Conservation (phyloP, 495 filamentous ascomycete genomes). For the Cenococcum geophilum region DNA sequence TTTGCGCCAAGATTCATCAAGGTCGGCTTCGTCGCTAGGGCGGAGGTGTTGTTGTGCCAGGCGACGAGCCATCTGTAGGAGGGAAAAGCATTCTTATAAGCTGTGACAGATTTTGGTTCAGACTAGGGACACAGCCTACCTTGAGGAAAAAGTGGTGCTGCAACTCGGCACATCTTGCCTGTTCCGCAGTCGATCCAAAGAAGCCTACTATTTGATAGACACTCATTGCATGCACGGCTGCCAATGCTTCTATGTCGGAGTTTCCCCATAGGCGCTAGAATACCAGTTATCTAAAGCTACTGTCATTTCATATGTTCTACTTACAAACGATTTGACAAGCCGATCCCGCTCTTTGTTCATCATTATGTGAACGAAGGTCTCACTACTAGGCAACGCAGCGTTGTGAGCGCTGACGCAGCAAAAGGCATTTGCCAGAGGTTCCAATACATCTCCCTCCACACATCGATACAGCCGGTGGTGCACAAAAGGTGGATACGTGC, state of each 20-base stretch:
- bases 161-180: background rate
- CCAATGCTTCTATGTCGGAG: background rate
- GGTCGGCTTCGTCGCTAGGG: background rate
- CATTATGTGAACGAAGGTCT: background rate
- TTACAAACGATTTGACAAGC: slow-evolving; percentile 1
- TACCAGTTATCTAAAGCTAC: background rate
- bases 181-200: background rate
- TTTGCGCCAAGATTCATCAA: background rate
- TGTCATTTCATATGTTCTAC: background rate
- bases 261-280: background rate
- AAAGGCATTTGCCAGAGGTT: slow-evolving; percentile 2
- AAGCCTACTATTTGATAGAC: background rate
- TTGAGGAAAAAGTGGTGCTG: background rate
- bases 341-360: slow-evolving; percentile 1
- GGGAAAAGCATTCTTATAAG: background rate
- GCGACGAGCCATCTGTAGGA: background rate
- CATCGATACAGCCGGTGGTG: background rate
- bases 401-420: slow-evolving; percentile 1
- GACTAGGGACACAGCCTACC: background rate
- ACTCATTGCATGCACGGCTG: slow-evolving; percentile 1
- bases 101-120: background rate
- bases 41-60: background rate
- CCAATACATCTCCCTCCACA: background rate
- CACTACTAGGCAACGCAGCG: background rate
- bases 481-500: slow-evolving; percentile 1